These are phyloP conservation scores for Gossypium thurberi DNA, from an alignment of 345 rosid species.

Conservation along the genomic window DNA sequence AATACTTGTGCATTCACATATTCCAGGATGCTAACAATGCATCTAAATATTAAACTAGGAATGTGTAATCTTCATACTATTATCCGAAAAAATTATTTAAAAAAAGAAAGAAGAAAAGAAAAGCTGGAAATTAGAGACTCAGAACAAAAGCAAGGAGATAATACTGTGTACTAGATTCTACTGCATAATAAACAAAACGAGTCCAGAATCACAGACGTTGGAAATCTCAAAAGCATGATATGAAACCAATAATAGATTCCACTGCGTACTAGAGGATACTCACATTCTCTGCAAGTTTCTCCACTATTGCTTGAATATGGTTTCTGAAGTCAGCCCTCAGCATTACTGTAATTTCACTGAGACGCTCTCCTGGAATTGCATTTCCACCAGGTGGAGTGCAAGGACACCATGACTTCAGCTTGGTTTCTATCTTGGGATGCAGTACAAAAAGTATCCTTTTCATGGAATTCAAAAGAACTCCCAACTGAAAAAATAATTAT, in stretches of 20 bases:
- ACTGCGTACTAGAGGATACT: slow-evolving; percentile 15
- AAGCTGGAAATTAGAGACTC: background rate
- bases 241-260: background rate
- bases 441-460: slow-evolving; percentile 74
- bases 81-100: background rate
- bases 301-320: slow-evolving; percentile 80
- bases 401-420: slow-evolving; percentile 73
- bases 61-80: background rate
- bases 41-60: background rate
- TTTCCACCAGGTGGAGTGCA: slow-evolving; percentile 58
- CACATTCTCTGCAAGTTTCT: slow-evolving; percentile 88
- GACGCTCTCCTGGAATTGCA: slow-evolving; percentile 63
- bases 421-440: slow-evolving; percentile 66
- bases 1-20: background rate
- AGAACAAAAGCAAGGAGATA: background rate
- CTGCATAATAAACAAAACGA: background rate
- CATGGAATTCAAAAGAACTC: slow-evolving; percentile 84
- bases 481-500: slow-evolving; percentile 44
- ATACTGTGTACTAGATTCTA: background rate
- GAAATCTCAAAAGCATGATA: slow-evolving; percentile 1
- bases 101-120: background rate
- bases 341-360: slow-evolving; percentile 85
- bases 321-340: slow-evolving; percentile 78
- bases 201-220: background rate
- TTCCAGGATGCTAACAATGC: background rate